Percentiles rank a stretch among this genome's conserved stretches.
phyloP scores from a whole-genome alignment of 2,329 filamentous ascomycete species.

The Hysterium pulicare region DNA sequence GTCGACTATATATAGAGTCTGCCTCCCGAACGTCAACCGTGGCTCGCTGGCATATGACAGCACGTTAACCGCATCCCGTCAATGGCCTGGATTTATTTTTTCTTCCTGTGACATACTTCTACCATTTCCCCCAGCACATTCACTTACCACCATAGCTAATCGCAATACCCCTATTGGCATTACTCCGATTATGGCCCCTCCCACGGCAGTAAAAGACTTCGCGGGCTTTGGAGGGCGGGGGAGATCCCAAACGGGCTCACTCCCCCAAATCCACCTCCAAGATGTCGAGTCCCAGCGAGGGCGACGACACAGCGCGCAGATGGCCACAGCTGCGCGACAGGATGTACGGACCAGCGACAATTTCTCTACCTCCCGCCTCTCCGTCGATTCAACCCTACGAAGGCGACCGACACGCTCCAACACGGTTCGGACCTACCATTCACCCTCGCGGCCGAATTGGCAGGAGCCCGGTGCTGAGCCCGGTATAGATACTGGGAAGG shows the following conservation, averaged over 20 bases:
- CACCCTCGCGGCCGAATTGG: slow-evolving; percentile 35
- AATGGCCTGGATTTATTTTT: too few species aligned
- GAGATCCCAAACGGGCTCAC: not conserved
- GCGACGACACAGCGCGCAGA: slow-evolving; percentile 1
- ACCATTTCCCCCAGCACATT: not conserved
- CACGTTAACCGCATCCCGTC: too few species aligned
- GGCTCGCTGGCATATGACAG: too few species aligned
- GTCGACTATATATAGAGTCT: too few species aligned
- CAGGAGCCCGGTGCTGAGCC: slow-evolving; percentile 49
- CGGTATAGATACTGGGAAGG: slow-evolving; percentile 47
- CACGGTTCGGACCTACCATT: slow-evolving; percentile 45
- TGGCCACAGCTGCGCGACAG: slow-evolving; percentile 22
- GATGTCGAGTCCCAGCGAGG: slow-evolving; percentile 1
- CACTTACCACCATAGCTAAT: not conserved
- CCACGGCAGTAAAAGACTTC: slow-evolving; percentile 1
- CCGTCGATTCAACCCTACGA: slow-evolving; percentile 33
- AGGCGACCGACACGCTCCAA: slow-evolving; percentile 41
- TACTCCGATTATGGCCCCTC: not conserved
- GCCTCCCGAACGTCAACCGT: not conserved
- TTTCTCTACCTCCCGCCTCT: slow-evolving; percentile 28
- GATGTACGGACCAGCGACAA: slow-evolving; percentile 13
- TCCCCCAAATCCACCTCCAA: not conserved
- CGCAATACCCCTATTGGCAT: not conserved
- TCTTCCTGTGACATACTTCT: not conserved
- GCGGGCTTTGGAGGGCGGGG: not conserved